A percentile compares a stretch with the other conserved stretches of the same genome.
These are phyloP conservation scores for Populus nigra DNA, from an alignment of 345 rosid species.

Conservation along the genomic window DNA sequence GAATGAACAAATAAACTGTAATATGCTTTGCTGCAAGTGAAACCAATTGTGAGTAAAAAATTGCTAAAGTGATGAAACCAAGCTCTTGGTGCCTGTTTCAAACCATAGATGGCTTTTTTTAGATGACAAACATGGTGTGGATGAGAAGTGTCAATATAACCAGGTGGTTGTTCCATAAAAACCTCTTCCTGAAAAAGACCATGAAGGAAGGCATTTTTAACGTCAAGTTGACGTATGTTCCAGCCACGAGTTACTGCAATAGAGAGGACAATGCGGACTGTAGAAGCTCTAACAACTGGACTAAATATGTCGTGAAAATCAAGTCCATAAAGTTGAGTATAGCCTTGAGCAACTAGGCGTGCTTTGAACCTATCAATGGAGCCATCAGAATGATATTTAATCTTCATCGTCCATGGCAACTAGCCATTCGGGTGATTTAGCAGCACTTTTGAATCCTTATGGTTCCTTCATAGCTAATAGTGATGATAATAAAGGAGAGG, in stretches of 20 bases:
- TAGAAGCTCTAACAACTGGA: constrained; percentile 15
- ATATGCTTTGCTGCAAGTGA: background rate
- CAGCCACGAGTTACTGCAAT: background rate
- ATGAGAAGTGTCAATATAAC: background rate
- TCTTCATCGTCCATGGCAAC: background rate
- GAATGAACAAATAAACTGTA: background rate
- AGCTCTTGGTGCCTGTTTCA: background rate
- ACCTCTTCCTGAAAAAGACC: background rate
- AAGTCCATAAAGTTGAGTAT: background rate
- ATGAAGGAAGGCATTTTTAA: background rate
- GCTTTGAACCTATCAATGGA: constrained; percentile 2
- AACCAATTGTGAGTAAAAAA: background rate
- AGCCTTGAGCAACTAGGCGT: background rate
- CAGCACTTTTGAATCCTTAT: too few relatives aligned
- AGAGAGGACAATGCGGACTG: background rate
- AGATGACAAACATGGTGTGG: background rate
- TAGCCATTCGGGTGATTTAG: too few relatives aligned
- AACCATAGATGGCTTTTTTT: background rate
- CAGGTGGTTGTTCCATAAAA: background rate
- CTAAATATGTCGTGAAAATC: constrained; percentile 16
- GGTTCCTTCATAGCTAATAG: background rate
- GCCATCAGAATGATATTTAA: constrained; percentile 4
- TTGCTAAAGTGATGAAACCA: background rate
- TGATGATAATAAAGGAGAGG: background rate
- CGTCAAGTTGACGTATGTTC: background rate